phyloP scores from a whole-genome alignment of 2,329 filamentous ascomycete species.

The Zasmidium cellare region DNA sequence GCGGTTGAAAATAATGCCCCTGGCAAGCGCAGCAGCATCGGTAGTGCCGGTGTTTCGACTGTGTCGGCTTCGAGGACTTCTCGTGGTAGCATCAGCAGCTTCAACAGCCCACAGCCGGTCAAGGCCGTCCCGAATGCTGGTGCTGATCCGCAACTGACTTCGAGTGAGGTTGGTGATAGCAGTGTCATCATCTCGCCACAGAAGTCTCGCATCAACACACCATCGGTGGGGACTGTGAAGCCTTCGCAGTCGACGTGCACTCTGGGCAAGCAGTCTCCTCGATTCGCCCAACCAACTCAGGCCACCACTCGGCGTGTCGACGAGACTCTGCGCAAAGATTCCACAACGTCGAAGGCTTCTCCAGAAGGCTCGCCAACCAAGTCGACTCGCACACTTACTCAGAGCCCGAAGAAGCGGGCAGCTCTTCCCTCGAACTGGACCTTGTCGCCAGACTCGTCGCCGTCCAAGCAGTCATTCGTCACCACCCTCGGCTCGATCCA shows the following conservation, averaged over 20 bases:
- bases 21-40: not conserved
- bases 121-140: not conserved
- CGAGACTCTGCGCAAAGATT: conserved; percentile 27
- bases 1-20: not conserved
- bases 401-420: conserved; percentile 27
- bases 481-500: not conserved
- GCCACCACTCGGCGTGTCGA: conserved; percentile 26
- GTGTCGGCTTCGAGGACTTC: not conserved
- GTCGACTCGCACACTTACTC: conserved; percentile 19
- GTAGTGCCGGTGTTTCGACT: not conserved
- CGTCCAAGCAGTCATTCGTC: not conserved
- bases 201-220: not conserved
- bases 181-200: conserved; percentile 3
- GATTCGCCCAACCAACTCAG: conserved; percentile 34
- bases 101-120: not conserved
- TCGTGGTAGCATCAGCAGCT: not conserved
- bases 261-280: conserved; percentile 14
- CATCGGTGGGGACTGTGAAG: not conserved
- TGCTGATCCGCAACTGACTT: not conserved
- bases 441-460: not conserved
- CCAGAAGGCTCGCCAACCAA: conserved; percentile 20
- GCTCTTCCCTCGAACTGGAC: conserved; percentile 31
- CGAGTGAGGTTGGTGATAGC: not conserved
- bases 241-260: not conserved
- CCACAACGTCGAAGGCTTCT: conserved; percentile 3